Evolutionary conservation across 495 filamentous ascomycete genomes (phyloP), one percentile per base, ranked within the genome.

Genomic region (Aspergillus ostianus): DNA sequence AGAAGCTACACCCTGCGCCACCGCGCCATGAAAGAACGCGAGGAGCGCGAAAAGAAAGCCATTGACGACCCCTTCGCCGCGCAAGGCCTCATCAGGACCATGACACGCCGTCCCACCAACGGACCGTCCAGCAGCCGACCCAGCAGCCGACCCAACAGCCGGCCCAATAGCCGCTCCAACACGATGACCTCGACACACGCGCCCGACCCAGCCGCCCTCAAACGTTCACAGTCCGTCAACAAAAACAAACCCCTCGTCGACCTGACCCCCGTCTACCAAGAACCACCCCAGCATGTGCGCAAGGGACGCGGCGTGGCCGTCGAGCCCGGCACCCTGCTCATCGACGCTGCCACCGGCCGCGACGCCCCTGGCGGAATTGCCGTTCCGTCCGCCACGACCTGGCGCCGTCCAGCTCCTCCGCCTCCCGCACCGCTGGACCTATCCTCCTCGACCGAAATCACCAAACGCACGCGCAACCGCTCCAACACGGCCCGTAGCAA

Each of bases 181-280:
- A 76, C 74, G n/a, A 71, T 76, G 58, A 73, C 71, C 17, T 70
- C 71, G 2, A 58, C 55, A 4, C 68, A 68, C 2, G 63, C 63
- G 4, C 68, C 74, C 0, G 67, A 72, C 47, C n/a, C 58, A 17
- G 58, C 64, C 7, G 53, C 18, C 2, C 50, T 67, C 2, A 50
- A 62, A 19, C 70, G 70, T 7, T 61, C 69, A 0, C 59, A 65
- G 27, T 76, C 77, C 36, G 51, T 32, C 29, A 41, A 72, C 47
- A 72, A 70, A 41, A 75, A 67, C 12, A 87, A 83, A 64, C 88
- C 92, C 2, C 79, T 96, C 0, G 77, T 97, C 13, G 89, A 92
- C 63, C 80, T 94, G 19, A 90, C 85, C 0, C 88, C 91, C 0
- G 75, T 80, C n/a, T 91, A 89, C 67, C 79, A 82, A 48, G 90